phyloP scores from a whole-genome alignment of 2,329 filamentous ascomycete genomes.

The Aspergillus awamori region DNA sequence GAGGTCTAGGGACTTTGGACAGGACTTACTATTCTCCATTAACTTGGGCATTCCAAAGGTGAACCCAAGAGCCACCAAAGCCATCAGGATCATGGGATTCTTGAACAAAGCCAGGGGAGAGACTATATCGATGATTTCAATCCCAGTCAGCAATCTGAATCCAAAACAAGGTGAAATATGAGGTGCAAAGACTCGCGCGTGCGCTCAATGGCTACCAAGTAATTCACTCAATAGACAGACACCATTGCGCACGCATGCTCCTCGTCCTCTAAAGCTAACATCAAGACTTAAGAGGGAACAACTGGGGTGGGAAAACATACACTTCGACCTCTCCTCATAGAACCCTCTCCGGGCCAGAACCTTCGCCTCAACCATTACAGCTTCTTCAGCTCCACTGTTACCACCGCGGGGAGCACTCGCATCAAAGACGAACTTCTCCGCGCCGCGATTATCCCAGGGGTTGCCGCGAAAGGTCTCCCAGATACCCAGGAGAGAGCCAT shows the following conservation, averaged over 20 bases:
- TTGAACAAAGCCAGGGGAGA: constrained; percentile 81
- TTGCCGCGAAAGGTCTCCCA: constrained; percentile 90
- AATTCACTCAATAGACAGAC: neutral
- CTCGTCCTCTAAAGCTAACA: constrained; percentile 7
- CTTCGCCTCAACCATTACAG: constrained; percentile 63
- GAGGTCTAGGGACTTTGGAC: neutral
- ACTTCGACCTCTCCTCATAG: constrained; percentile 74
- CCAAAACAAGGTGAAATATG: too few species aligned
- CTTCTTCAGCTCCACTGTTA: constrained; percentile 20
- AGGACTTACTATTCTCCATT: constrained; percentile 82
- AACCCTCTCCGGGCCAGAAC: constrained; percentile 69
- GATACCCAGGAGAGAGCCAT: constrained; percentile 58
- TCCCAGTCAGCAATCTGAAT: too few species aligned
- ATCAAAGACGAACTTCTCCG: constrained; percentile 47
- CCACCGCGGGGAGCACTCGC: constrained; percentile 19
- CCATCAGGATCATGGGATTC: constrained; percentile 96
- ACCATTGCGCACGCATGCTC: constrained; percentile 7
- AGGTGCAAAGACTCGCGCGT: too few species aligned
- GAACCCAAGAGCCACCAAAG: constrained; percentile 75
- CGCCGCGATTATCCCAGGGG: constrained; percentile 83
- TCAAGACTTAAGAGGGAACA: neutral
- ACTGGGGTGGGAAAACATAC: constrained; percentile 56
- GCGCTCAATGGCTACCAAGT: too few species aligned
- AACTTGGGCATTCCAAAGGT: constrained; percentile 94
- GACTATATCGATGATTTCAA: constrained; percentile 53